These are phyloP conservation scores for Blastocystis sp. DNA, from an alignment of 352 stramenopile species.

Conservation along the genomic window DNA sequence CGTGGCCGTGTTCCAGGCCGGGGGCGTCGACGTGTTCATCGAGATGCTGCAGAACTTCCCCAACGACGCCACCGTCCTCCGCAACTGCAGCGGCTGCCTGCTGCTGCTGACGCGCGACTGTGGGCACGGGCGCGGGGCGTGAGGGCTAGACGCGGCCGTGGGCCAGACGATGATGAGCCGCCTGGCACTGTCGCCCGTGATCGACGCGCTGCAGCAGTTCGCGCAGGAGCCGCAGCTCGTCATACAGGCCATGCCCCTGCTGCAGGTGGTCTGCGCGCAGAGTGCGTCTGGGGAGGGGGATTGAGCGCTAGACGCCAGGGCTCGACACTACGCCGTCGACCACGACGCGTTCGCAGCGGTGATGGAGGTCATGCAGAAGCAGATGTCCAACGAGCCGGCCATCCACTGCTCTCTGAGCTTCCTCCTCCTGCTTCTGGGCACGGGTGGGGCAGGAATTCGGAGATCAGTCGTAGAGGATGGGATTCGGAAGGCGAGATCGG, in stretches of 20 bases:
- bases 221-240: not conserved
- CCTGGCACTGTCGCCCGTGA: conserved; percentile 1
- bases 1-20: not conserved
- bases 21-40: conserved; percentile 1
- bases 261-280: conserved; percentile 17
- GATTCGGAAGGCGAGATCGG: not conserved
- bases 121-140: not conserved
- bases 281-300: not conserved
- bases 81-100: conserved; percentile 19
- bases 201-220: conserved; percentile 26
- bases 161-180: conserved; percentile 7
- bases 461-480: not conserved
- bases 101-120: conserved; percentile 9
- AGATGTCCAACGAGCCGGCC: not conserved
- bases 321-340: not conserved
- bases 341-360: not conserved
- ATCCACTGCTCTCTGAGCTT: not conserved
- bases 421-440: not conserved
- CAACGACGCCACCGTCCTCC: not conserved
- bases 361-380: not conserved
- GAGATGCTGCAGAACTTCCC: conserved; percentile 27
- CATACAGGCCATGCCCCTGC: not conserved
- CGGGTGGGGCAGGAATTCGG: not conserved
- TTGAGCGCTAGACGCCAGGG: not conserved
- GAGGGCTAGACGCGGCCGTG: not conserved